Evolutionary conservation across 2,329 filamentous ascomycete genomes (phyloP).

Genomic region (Cladosporium sp.): DNA sequence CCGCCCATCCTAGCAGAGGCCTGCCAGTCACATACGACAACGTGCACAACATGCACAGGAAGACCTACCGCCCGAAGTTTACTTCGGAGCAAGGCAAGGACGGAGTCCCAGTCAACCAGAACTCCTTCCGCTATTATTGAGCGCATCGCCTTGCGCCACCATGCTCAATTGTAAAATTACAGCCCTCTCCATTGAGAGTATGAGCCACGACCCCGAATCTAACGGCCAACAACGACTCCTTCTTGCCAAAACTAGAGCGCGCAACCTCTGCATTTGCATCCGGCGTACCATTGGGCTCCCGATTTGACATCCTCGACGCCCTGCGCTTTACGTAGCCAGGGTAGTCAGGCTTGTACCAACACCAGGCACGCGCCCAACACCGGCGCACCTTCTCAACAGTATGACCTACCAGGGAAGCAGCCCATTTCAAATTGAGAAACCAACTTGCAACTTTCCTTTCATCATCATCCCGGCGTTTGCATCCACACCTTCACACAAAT

Average conservation of each 20-base stretch:
- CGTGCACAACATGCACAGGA: not conserved
- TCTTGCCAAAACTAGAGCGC: constrained; percentile 3
- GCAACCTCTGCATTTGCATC: constrained; percentile 9
- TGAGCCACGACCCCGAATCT: constrained; percentile 11
- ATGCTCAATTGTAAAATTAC: constrained; percentile 14
- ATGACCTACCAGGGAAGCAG: constrained; percentile 4
- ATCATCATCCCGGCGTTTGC: constrained; percentile 1
- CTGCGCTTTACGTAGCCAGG: not conserved
- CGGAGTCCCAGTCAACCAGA: not conserved
- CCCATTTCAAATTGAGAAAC: not conserved
- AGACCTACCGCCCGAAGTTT: constrained; percentile 4
- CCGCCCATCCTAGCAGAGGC: not conserved
- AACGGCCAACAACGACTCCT: constrained; percentile 11
- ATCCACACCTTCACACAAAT: not conserved
- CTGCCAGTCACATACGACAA: not conserved
- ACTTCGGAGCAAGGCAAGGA: not conserved
- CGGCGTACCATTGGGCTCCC: constrained; percentile 1
- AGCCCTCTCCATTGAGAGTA: constrained; percentile 9
- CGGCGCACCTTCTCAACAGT: constrained; percentile 6
- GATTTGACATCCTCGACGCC: constrained; percentile 4
- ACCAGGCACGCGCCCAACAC: constrained; percentile 4
- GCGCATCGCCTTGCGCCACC: not conserved
- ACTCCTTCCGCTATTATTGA: constrained; percentile 12
- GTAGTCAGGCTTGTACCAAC: constrained; percentile 12
- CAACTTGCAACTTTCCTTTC: constrained; percentile 2